These are phyloP conservation scores for Cryomyces minteri DNA, from an alignment of 495 filamentous ascomycete genomes.

Conservation along the genomic window DNA sequence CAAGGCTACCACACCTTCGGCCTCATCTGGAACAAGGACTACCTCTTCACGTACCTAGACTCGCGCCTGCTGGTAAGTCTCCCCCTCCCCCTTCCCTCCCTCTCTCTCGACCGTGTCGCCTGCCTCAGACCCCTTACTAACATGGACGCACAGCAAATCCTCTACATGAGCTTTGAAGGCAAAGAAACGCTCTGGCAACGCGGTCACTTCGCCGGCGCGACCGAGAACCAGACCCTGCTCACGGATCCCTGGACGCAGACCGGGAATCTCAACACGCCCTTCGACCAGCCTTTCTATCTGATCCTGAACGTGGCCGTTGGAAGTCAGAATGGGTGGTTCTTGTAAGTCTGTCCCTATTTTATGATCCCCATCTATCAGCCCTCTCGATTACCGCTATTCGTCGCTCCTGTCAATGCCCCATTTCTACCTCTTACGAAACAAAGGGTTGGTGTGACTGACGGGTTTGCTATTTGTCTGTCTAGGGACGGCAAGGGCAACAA, in stretches of 20 bases:
- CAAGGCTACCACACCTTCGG: constrained; percentile 12
- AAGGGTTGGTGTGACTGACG: not conserved
- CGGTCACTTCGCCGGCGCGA: constrained; percentile 2
- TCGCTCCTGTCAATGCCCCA: too few species aligned
- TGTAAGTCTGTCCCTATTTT: not conserved
- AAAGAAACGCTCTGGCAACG: constrained; percentile 4
- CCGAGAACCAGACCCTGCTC: constrained; percentile 3
- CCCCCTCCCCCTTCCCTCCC: too few species aligned
- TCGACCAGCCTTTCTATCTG: constrained; percentile 8
- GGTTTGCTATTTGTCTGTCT: not conserved
- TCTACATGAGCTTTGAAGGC: constrained; percentile 6
- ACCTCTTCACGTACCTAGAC: constrained; percentile 16
- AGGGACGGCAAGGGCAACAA: constrained; percentile 10
- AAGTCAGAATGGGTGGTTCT: constrained; percentile 5
- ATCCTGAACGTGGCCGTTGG: constrained; percentile 11
- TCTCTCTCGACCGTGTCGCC: too few species aligned
- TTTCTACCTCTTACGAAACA: too few species aligned
- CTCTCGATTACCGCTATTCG: too few species aligned
- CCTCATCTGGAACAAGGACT: constrained; percentile 10
- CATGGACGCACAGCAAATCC: constrained; percentile 1
- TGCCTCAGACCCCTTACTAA: too few species aligned
- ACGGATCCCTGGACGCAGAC: constrained; percentile 7
- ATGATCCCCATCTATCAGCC: too few species aligned
- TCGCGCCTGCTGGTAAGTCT: constrained; percentile 8
- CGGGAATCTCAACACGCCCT: constrained; percentile 5